Evolutionary conservation across 2,329 filamentous ascomycete genomes (phyloP).

Genomic region (Periglandula ipomoeae): DNA sequence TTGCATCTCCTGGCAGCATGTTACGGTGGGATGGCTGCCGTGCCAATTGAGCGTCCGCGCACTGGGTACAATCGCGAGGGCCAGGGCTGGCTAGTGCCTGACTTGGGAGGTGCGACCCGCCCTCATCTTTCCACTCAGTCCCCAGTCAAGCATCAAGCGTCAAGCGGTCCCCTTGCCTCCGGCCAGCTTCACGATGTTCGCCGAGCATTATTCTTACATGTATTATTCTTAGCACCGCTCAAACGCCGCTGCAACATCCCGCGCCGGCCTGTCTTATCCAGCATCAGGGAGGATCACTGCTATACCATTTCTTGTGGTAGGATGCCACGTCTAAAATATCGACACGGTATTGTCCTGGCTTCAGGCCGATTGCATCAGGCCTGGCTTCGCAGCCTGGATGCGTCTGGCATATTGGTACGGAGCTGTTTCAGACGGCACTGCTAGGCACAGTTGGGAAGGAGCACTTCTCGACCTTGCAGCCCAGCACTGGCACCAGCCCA

Average conservation of each 20-base stretch:
- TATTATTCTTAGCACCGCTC: too few relatives aligned
- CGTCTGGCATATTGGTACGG: too few relatives aligned
- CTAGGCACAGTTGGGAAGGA: neutral
- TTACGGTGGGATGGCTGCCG: neutral
- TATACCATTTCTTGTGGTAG: too few relatives aligned
- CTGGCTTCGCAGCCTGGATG: too few relatives aligned
- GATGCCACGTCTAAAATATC: too few relatives aligned
- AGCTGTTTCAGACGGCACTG: neutral
- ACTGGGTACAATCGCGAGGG: slow-evolving; percentile 7
- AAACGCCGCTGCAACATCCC: too few relatives aligned
- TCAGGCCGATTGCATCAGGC: too few relatives aligned
- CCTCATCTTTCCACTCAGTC: neutral
- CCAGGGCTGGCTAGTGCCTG: neutral
- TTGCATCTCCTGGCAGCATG: slow-evolving; percentile 4
- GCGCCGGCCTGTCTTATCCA: too few relatives aligned
- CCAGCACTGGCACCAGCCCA: neutral
- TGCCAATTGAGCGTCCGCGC: neutral
- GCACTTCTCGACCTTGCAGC: neutral
- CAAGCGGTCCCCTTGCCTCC: neutral
- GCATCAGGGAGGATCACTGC: too few relatives aligned
- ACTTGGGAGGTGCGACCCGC: neutral
- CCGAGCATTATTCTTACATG: neutral
- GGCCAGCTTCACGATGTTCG: neutral
- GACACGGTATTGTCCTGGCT: too few relatives aligned
- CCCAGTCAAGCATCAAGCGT: too few relatives aligned